These are phyloP conservation scores for Brassica hybrid DNA, from an alignment of 441 rosid species.

Conservation along the genomic window DNA sequence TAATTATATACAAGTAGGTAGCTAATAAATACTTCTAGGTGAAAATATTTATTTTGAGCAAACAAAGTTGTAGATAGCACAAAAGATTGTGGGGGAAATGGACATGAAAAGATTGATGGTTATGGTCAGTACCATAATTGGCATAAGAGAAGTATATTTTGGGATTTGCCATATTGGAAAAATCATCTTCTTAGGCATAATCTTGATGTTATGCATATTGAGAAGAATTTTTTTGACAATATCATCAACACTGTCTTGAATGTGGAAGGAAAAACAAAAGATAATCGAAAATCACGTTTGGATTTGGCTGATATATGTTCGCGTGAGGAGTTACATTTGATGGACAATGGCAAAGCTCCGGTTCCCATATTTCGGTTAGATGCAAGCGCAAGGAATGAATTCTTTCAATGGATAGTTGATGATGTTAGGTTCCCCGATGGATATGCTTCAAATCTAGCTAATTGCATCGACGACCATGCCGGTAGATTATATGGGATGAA, in stretches of 20 bases:
- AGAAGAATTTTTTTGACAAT: not conserved
- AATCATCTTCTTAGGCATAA: not conserved
- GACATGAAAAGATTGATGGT: not conserved
- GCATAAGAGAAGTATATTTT: not conserved
- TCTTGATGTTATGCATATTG: not conserved
- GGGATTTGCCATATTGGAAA: not conserved
- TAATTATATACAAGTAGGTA: too few species aligned
- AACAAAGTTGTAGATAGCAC: not conserved
- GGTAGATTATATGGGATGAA: slow-evolving; percentile 2
- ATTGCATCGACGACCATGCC: not conserved
- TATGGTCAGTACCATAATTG: not conserved
- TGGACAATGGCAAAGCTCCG: not conserved
- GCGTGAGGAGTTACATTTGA: not conserved
- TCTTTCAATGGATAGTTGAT: not conserved
- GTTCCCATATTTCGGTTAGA: not conserved
- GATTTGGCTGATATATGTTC: not conserved
- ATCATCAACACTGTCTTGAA: not conserved
- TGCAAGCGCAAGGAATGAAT: not conserved
- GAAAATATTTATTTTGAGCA: too few species aligned
- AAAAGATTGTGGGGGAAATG: not conserved
- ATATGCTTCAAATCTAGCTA: not conserved
- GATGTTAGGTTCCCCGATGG: not conserved
- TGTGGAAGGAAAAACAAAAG: not conserved
- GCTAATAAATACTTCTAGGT: too few species aligned
- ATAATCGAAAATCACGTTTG: not conserved